These are phyloP conservation scores for Uromyces viciae-fabae DNA, from an alignment of 1,284 basidiomycete genomes.

Conservation along the genomic window DNA sequence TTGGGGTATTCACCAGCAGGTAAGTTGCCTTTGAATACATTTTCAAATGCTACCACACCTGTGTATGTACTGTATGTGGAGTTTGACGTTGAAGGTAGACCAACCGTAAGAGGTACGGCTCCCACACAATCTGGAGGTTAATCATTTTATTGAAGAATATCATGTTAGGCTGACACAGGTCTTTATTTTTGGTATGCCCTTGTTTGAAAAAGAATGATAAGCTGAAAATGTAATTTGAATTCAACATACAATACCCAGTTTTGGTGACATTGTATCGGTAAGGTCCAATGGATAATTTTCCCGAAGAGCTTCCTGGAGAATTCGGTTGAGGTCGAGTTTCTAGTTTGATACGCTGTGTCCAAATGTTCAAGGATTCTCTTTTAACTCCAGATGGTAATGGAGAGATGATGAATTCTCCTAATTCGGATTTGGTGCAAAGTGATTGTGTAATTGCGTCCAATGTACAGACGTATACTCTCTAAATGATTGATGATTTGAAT, in stretches of 20 bases:
- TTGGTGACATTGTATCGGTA: slow-evolving; percentile 50
- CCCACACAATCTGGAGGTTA: neutral
- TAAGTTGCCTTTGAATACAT: slow-evolving; percentile 81
- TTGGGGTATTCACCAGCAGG: slow-evolving; percentile 97
- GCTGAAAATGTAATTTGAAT: neutral
- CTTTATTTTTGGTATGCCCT: neutral
- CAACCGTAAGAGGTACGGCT: slow-evolving; percentile 35
- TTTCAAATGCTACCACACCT: slow-evolving; percentile 78
- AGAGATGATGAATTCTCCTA: slow-evolving; percentile 76
- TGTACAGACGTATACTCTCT: slow-evolving; percentile 91
- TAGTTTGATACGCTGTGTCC: slow-evolving; percentile 57
- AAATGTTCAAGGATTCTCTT: slow-evolving; percentile 64
- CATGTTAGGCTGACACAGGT: neutral
- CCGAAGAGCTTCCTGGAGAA: slow-evolving; percentile 46
- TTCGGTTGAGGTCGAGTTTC: slow-evolving; percentile 48
- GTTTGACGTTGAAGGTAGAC: slow-evolving; percentile 8
- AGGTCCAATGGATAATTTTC: slow-evolving; percentile 48
- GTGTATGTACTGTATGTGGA: slow-evolving; percentile 72
- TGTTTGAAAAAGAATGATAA: neutral
- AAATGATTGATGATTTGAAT: slow-evolving; percentile 24
- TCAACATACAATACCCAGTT: slow-evolving; percentile 49
- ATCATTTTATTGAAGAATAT: neutral
- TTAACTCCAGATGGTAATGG: slow-evolving; percentile 62
- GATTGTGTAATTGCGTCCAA: slow-evolving; percentile 67
- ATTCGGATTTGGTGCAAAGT: slow-evolving; percentile 66